A percentile compares a stretch with the other conserved stretches of the same genome.
phyloP scores from a whole-genome alignment of 176 grass and related monocot genomes.

The Eragrostis curvula region DNA sequence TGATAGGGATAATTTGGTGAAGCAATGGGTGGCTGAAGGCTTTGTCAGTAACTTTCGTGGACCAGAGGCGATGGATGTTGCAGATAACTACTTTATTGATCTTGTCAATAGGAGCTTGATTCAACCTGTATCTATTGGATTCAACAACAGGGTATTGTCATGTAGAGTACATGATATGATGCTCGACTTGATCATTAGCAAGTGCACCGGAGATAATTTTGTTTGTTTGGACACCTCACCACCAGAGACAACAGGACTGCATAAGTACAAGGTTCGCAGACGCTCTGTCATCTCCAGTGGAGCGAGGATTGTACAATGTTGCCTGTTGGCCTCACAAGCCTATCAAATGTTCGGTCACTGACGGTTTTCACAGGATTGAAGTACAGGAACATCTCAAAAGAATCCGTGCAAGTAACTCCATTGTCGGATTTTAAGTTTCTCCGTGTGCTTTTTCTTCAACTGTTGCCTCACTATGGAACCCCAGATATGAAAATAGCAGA shows the following conservation, averaged over 20 bases:
- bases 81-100: conserved; percentile 14
- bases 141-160: not conserved
- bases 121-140: not conserved
- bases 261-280: not conserved
- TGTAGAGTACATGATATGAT: conserved; percentile 37
- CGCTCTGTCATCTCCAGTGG: not conserved
- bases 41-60: conserved; percentile 13
- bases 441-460: not conserved
- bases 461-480: not conserved
- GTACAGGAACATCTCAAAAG: not conserved
- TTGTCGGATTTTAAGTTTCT: not conserved
- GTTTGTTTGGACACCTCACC: not conserved
- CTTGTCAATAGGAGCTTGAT: conserved; percentile 42
- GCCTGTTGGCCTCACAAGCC: not conserved
- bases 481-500: not conserved
- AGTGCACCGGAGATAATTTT: conserved; percentile 36
- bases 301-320: no score
- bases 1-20: not conserved
- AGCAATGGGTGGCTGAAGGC: conserved; percentile 44
- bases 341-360: not conserved
- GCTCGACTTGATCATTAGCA: conserved; percentile 23
- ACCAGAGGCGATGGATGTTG: conserved; percentile 1
- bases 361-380: no score
- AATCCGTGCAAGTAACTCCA: not conserved
- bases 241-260: no score